Conservation (phyloP, 1,284 basidiomycete genomes). For the Boletus semigastroideus region DNA sequence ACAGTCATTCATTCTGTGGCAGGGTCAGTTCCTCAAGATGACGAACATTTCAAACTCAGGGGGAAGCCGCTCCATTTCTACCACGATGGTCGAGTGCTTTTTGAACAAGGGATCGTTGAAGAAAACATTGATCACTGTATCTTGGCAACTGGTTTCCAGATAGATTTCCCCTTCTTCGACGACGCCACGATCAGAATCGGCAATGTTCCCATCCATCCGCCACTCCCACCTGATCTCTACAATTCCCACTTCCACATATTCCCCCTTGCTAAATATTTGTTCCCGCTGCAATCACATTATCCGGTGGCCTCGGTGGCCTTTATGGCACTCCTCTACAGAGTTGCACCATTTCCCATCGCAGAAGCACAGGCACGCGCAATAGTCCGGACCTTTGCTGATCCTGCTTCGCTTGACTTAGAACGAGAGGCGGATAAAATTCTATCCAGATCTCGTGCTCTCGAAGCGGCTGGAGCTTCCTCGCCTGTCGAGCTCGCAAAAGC, state of each 20-base stretch:
- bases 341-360: constrained; percentile 63
- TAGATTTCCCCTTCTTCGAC: constrained; percentile 60
- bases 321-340: constrained; percentile 54
- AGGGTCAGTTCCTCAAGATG: constrained; percentile 30
- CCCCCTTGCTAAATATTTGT: constrained; percentile 56
- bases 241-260: constrained; percentile 67
- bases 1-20: constrained; percentile 60
- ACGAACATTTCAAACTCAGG: constrained; percentile 44
- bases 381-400: constrained; percentile 51
- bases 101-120: constrained; percentile 60
- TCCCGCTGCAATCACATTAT: constrained; percentile 48
- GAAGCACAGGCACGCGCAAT: constrained; percentile 68
- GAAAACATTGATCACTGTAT: constrained; percentile 58
- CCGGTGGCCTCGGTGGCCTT: constrained; percentile 60
- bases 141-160: constrained; percentile 73
- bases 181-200: constrained; percentile 31
- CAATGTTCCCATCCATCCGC: constrained; percentile 41
- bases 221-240: constrained; percentile 52
- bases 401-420: constrained; percentile 46
- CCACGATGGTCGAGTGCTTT: constrained; percentile 48
- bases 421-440: constrained; percentile 49
- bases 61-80: constrained; percentile 45
- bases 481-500: constrained; percentile 43
- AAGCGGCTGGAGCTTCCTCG: constrained; percentile 30
- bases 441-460: constrained; percentile 46